Base-by-base conservation (phyloP, 2,329 filamentous ascomycete genomes). In the Penicillium sp. region DNA sequence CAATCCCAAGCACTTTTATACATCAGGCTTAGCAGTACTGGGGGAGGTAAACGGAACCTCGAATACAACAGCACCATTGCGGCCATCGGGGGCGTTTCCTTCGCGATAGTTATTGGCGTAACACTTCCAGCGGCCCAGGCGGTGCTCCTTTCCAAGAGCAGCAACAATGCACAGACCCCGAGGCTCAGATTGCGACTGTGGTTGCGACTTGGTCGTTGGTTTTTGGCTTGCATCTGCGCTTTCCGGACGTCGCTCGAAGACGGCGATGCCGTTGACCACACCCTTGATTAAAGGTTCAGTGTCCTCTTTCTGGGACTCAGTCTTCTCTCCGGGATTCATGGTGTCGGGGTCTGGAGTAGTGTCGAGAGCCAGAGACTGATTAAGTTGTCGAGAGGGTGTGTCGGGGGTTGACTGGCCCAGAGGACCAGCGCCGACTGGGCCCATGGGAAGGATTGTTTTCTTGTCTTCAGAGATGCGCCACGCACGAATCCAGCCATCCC, bases 401-500 rank as follows among this genome's bases (percentile, higher is more conserved):
- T 58, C 45, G 43, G 58, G 49, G 10, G 45, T 35, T 2, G 45
- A 21, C 11, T 50, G 41, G 13, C 43, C 29, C 4, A 42, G 17
- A 32, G 50, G 30, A 6, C 55, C 53, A 27, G 43, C 50, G 9
- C 80, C 84, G 19, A 93, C 71, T 1, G 80, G 74, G 1, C 88
- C 89, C 6, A 88, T 67, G 0, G 79, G 69, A 57, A 93, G 83
- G 30, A 98, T 78, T 49, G 76, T 81, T 63, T 80, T 80, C 69
- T 90, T 93, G 63, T 96, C 91, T 28, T 87, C 80, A 37, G 82
- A 85, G 14, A 98, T 75, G 45, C 78, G 81, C 93, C 93, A 98
- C 4, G 84, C 84, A 34, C 91, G 77, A 42, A 98, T 76, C 64
- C 80, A 82, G 2, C 93, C 93, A 61, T 94, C 93, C 90, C 91